A percentile compares a stretch with the other conserved stretches of the same genome.
phyloP scores from a whole-genome alignment of 108 stramenopile species.

The Pseudonitzschia delicatissima region DNA sequence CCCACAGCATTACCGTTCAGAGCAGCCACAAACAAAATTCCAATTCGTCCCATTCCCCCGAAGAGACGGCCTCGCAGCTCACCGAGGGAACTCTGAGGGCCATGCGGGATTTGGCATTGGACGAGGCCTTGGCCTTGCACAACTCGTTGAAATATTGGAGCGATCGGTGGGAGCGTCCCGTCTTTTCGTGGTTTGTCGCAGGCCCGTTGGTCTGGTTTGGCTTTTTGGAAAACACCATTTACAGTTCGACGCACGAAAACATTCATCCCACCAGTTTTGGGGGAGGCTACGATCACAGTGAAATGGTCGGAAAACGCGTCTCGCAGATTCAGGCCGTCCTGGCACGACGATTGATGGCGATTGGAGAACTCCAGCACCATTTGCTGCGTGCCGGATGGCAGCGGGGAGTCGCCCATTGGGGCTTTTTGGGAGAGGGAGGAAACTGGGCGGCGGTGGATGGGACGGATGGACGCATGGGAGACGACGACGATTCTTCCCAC shows the following conservation, averaged over 20 bases:
- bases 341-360: constrained; percentile 67
- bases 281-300: constrained; percentile 60
- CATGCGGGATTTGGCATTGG: constrained; percentile 75
- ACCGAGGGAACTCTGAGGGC: constrained; percentile 82
- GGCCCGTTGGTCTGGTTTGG: constrained; percentile 69
- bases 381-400: constrained; percentile 74
- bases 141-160: constrained; percentile 72
- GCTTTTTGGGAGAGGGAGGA: constrained; percentile 75
- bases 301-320: constrained; percentile 62
- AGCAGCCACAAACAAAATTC: neutral
- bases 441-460: constrained; percentile 76
- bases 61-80: constrained; percentile 77
- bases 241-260: neutral
- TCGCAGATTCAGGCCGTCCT: constrained; percentile 84
- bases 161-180: constrained; percentile 69
- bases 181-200: constrained; percentile 75
- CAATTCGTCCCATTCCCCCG: constrained; percentile 11
- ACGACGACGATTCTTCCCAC: neutral
- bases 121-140: constrained; percentile 79
- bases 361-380: constrained; percentile 84
- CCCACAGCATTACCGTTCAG: neutral
- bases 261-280: neutral
- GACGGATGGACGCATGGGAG: constrained; percentile 52
- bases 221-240: neutral
- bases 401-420: constrained; percentile 80